These are phyloP conservation scores for Phytophthora kernoviae DNA, from an alignment of 352 stramenopile species.

Conservation along the genomic window DNA sequence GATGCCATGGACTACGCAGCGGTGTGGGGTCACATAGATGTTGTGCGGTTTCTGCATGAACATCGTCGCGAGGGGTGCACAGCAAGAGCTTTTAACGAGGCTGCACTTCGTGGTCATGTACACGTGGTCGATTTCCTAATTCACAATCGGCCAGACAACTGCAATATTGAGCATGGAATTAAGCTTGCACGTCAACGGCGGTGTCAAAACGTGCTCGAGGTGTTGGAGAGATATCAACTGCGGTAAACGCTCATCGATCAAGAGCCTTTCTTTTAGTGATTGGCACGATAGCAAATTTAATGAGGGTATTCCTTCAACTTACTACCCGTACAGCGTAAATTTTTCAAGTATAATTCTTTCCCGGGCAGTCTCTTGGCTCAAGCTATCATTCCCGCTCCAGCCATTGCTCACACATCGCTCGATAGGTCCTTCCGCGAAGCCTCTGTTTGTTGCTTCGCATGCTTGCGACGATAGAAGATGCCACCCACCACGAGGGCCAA, in stretches of 20 bases:
- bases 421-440: too few species aligned
- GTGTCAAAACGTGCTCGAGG: slow-evolving; percentile 19
- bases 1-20: slow-evolving; percentile 64
- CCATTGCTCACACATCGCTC: neutral
- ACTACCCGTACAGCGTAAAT: too few species aligned
- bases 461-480: slow-evolving; percentile 45
- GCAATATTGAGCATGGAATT: slow-evolving; percentile 46
- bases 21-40: slow-evolving; percentile 42
- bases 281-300: too few species aligned
- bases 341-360: too few species aligned
- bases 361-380: too few species aligned
- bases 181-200: slow-evolving; percentile 52
- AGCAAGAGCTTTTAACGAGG: slow-evolving; percentile 51
- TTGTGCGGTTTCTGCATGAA: slow-evolving; percentile 55
- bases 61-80: slow-evolving; percentile 63
- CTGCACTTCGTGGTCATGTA: slow-evolving; percentile 40
- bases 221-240: slow-evolving; percentile 12
- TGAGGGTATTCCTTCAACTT: too few species aligned
- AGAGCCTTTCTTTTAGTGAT: too few species aligned
- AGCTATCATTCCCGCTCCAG: neutral
- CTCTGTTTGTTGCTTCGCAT: slow-evolving; percentile 23
- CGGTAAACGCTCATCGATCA: too few species aligned
- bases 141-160: slow-evolving; percentile 32
- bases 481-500: slow-evolving; percentile 37
- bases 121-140: slow-evolving; percentile 55